Base-by-base conservation (phyloP, 1,139 yeast genomes). In the Suhomyces bolitotheri region DNA sequence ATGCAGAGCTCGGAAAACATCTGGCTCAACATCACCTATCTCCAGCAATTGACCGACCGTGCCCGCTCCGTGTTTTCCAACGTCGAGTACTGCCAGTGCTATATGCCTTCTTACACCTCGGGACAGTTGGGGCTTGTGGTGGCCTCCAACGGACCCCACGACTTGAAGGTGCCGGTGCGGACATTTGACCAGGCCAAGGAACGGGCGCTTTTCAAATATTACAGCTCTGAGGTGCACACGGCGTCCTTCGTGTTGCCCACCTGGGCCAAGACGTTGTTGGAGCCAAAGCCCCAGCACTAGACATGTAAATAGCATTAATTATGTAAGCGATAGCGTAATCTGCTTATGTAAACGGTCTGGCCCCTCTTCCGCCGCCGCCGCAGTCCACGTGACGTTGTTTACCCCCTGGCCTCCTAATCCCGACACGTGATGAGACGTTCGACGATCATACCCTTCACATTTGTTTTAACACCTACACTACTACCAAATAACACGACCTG, bases 71-170 rank as follows among this genome's bases (percentile, higher is more conserved):
- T 90, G n/a, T 92, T 92, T 65, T 74, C 81, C 15, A 78, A 76
- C 42, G 95, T 83, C n/a, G 74, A 76, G 47, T 86, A 87, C 59
- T 76, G 88, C 43, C 87, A 87, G 59, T 83, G 95, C 49, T 85
- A 92, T 51, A 92, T 90, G 63, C 98, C 98, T 32, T 82, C 94
- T 11, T 90, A 90, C 60, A 90, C 98, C n/a, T 82, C 95, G 7
- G 98, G 98, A 21, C 97, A 89, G 62, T 74, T 92, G 45, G 97
- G 97, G 1, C 72, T 92, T 44, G 75, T 92, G 66, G 77, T 90
- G 26, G 90, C 96, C 47, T 74, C 86, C 43, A 86, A 83, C 57
- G 78, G 82, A 50, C 38, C 56, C 2, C 66, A 73, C 28, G 64
- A 76, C 47, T 72, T 89, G 46, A 63, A 64, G 25, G 60, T 44